Evolutionary conservation across 306 rosid genomes (phyloP), one percentile per base, ranked within the genome.

Genomic region (Amphicarpaea edgeworthii): DNA sequence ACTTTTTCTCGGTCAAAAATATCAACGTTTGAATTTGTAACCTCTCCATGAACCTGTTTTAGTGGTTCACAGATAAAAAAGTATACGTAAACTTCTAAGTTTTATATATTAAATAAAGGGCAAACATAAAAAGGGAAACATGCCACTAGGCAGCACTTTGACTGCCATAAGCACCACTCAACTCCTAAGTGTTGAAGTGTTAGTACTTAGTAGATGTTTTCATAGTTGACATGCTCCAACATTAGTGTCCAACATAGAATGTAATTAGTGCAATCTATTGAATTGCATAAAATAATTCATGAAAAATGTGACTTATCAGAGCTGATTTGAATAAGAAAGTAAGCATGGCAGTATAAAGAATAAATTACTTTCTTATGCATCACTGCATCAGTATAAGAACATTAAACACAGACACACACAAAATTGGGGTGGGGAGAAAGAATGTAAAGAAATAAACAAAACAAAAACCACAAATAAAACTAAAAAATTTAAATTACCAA

Each of bases 1-100:
- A 93, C 96, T 77, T 88, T 88, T 88, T 93, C 98, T 20, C 96
- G 88, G 73, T 93, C 94, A 86, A 93, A 93, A 65, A 93, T 73
- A 70, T 93, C 97, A 64, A 93, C 82, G 2, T 85, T 70, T 40
- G 97, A 84, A 85, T 90, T 77, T 38, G 98, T 86, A 62, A 88
- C 97, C 85, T 93, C 97, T 46, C 98, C 98, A 37, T 91, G 98
- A 85, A 93, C 97, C 97, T 93, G 83, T 75, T 77, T 73, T 14
- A 65, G 10, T 23, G 34, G 72, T 68, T 70, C 79, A 64, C 57
- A 55, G 26, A 59, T 67, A 73, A 77, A 71, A 72, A 77, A 77
- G 60, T 68, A 21, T 62, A n/a, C 0, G 37, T 59, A 51, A 73
- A 67, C 19, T 42, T 41, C 16, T 10, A 40, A 38, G 70, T 53